Evolutionary conservation across 805 yeast genomes (phyloP), one percentile per base, ranked within the genome.

Genomic region (Komagataella mondaviorum): DNA sequence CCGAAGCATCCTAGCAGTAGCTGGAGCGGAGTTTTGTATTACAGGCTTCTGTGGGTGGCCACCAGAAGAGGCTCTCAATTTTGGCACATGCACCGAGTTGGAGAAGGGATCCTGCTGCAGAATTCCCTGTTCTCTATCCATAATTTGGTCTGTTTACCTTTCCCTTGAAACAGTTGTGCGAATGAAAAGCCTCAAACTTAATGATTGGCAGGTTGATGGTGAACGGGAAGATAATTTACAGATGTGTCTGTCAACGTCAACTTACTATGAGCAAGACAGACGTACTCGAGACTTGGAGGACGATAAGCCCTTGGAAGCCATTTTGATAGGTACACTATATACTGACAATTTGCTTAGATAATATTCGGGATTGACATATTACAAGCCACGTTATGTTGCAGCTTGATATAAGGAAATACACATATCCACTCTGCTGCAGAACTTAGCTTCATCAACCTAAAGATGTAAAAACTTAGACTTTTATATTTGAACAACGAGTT

Each of bases 1-100:
- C 57, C 85, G 71, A 48, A 81, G 65, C 87, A 82, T 82, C 57
- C 87, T 66, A 6, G 87, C 85, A 1, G 88, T 81, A 1, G 87
- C 87, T 2, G 85, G 85, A 14, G 66, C 71, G 3, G 72, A 76
- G 51, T 66, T 68, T 24, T 30, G 39, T 30, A 30, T 30, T 30
- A 30, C 49, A 64, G 55, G 39, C 39, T 30, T 30, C 39, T 30
- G 39, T 30, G 39, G 39, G 14, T 30, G 39, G 39, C 39, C 39
- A 30, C 39, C 39, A 30, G 39, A 30, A 30, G 39, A 10, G 14
- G 39, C 39, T 30, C 39, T 30, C 39, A 30, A 30, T 14, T 30
- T 30, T 30, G 39, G 39, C 14, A 30, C 39, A 30, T 30, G 39
- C 39, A 30, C 39, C 39, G 39, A 30, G 39, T 30, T 30, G 39